Base-by-base conservation (phyloP, 1,284 basidiomycete genomes). In the Golubevia pallescens region DNA sequence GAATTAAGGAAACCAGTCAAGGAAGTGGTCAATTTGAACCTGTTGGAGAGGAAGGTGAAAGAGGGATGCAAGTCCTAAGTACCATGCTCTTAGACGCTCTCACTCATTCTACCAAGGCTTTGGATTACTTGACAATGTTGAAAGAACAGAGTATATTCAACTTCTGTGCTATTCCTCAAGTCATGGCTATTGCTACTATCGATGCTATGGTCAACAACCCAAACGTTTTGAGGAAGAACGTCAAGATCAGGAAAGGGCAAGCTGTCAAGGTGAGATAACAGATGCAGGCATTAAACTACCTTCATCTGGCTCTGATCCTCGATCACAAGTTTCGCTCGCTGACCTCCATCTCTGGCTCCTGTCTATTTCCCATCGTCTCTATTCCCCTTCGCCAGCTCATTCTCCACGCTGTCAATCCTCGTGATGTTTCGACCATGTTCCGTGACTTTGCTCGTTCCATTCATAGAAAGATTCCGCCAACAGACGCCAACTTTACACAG, bases 141-240 rank as follows among this genome's bases (percentile, higher is more conserved):
- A 92, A 90, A 86, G 95, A 93, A 86, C 96, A 98, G 87, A 92
- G 89, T 67, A 90, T 97, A 28, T 99, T 99, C 89, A 94, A 94
- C 86, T 99, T 99, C 87, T 95, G 93, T 77, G 94, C 96, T 2
- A 94, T 98, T 68, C 96, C 96, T 8, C 93, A 93, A 38, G 90
- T 92, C 21, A 98, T 99, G 96, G 95, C 96, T 0, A 93, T 99
- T 75, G 95, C 97, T 4, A 99, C 95, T 5, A 88, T 99, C 24
- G 90, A 93, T 59, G 86, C 92, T 62, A 96, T 95, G 86, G 97
- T 95, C 87, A 93, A 93, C 92, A 99, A 99, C 87, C 90, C 90
- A 1, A 88, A 89, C n/a, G 93, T 99, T 88, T 91, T 97, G 86
- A 89, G 92, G 78, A 87, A 90, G 78, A 97, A 97, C 81, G 92